Evolutionary conservation across 1,284 basidiomycete species (phyloP), one percentile per base, ranked within the genome.

Genomic region (Lentinula novae-zelandiae): DNA sequence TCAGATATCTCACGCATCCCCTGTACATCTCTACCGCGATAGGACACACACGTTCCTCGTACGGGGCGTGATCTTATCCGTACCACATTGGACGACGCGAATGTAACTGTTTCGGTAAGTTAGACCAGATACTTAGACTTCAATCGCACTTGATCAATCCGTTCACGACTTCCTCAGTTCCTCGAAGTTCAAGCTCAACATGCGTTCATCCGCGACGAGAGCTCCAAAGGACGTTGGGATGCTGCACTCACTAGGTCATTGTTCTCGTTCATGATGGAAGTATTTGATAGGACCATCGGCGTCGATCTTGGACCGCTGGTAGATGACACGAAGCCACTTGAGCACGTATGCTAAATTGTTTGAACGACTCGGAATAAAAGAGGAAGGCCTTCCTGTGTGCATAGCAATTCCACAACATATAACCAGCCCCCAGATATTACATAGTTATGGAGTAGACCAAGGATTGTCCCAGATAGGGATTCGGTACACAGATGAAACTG

Each of bases 121-220:
- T 27, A 31, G 51, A 51, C 31, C 27, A 27, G 27, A 52, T 48
- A 34, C 15, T 42, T 39, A 54, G 15, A 27, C 27, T 27, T 27
- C 38, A 52, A n/a, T 60, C 48, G 51, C 22, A 27, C 20, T 48
- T 31, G 12, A 46, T 53, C 39, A 52, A 60, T 33, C 10, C 34
- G 31, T 42, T 2, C 33, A 22, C 54, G 39, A 34, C 62, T 40
- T 61, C 56, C 15, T 15, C 71, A 96, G 92, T 93, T 95, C 70
- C 76, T 95, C 61, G 93, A 96, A 70, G 92, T 95, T 7, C 93
- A 95, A 73, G 95, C 94, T 0, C 94, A 96, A 69, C 95, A 96
- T 68, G 95, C 95, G 3, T 97, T 96, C 74, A 89, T 96, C 67
- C 87, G 95, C 5, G 95, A 96, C 72, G 92, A 95, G 68, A 82